Conservation (phyloP, 352 stramenopile species). For the Blastocystis sp. region DNA sequence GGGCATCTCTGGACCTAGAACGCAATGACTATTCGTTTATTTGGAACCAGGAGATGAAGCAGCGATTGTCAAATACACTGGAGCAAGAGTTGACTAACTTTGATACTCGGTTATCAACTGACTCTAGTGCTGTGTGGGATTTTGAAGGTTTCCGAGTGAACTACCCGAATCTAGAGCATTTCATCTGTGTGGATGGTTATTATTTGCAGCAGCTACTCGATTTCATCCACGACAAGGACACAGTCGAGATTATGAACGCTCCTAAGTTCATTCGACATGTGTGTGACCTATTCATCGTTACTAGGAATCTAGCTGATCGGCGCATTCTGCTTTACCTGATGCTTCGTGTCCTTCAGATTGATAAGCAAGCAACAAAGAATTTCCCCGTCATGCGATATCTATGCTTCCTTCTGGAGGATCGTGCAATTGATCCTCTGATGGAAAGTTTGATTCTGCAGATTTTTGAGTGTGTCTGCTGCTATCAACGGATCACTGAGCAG, state of each 20-base stretch:
- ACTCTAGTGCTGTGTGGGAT: not conserved
- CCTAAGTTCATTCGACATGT: not conserved
- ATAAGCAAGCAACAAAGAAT: not conserved
- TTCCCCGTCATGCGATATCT: constrained; percentile 28
- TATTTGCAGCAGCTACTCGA: constrained; percentile 30
- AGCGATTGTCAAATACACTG: not conserved
- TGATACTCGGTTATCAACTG: not conserved
- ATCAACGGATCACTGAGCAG: not conserved
- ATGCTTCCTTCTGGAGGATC: constrained; percentile 37
- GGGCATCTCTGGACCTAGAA: not conserved
- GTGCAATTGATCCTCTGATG: not conserved
- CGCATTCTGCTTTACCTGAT: not conserved
- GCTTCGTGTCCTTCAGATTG: not conserved
- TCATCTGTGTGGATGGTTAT: constrained; percentile 43
- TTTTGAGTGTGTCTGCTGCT: not conserved
- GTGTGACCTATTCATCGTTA: constrained; percentile 18
- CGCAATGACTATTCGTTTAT: not conserved
- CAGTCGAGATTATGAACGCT: not conserved
- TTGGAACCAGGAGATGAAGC: not conserved
- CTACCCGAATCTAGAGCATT: not conserved
- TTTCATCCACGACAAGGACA: not conserved
- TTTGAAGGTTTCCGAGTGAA: constrained; percentile 6
- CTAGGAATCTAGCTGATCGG: not conserved
- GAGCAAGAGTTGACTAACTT: not conserved
- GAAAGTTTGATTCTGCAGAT: not conserved